Evolutionary conservation across 768 basidiomycete species (phyloP).

Genomic region (Podaxis sp.): DNA sequence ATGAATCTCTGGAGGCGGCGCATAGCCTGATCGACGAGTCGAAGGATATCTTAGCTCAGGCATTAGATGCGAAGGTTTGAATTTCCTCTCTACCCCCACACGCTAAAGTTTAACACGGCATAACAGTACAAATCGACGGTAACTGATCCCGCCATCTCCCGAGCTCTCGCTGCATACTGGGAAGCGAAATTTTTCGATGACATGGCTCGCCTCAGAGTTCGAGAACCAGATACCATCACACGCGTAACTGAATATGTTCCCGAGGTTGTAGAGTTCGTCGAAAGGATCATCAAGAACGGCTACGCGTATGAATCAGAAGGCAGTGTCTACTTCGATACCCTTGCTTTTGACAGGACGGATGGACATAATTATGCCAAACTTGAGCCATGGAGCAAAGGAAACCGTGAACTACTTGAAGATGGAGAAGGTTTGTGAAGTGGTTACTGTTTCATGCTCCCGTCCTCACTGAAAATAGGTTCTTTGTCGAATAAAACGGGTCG

Average conservation of each 20-base stretch:
- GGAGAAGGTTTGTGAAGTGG: slow-evolving; percentile 68
- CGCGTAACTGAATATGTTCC: slow-evolving; percentile 97
- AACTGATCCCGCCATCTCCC: slow-evolving; percentile 82
- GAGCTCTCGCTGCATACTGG: slow-evolving; percentile 81
- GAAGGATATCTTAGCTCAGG: slow-evolving; percentile 68
- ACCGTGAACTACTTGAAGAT: slow-evolving; percentile 82
- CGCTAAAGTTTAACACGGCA: slow-evolving; percentile 4
- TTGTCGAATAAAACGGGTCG: slow-evolving; percentile 51
- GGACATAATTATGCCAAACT: slow-evolving; percentile 89
- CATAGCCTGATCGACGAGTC: slow-evolving; percentile 66
- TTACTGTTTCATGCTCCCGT: background rate
- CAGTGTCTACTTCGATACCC: slow-evolving; percentile 90
- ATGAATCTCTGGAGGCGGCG: slow-evolving; percentile 39
- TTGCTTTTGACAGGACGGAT: slow-evolving; percentile 70
- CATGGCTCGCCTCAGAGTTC: slow-evolving; percentile 85
- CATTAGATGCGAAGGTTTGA: slow-evolving; percentile 69
- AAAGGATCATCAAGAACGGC: slow-evolving; percentile 81
- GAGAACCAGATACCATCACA: slow-evolving; percentile 85
- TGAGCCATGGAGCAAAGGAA: slow-evolving; percentile 95
- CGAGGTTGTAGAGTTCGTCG: slow-evolving; percentile 87
- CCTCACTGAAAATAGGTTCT: slow-evolving; percentile 25
- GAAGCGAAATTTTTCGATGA: slow-evolving; percentile 87
- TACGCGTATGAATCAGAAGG: slow-evolving; percentile 69
- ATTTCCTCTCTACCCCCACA: background rate
- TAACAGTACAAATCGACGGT: slow-evolving; percentile 72